Percentiles rank a stretch among this genome's conserved stretches.
These are phyloP conservation scores for Astragalus membranaceus DNA, from an alignment of 306 rosid species.

Conservation along the genomic window DNA sequence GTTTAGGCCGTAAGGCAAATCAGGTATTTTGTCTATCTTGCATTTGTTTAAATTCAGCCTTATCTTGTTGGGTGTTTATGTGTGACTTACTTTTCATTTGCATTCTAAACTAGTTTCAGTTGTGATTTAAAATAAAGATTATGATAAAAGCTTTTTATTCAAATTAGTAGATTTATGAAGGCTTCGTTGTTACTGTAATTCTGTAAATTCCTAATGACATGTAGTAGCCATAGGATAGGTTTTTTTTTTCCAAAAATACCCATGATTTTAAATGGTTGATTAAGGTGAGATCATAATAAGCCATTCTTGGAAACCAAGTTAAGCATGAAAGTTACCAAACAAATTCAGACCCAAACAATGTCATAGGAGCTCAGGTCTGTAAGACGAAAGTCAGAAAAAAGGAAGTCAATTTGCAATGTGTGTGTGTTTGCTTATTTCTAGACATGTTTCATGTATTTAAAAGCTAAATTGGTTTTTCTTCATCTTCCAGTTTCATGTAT, in stretches of 20 bases:
- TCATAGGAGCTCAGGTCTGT: neutral
- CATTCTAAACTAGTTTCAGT: neutral
- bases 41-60: conserved; percentile 6
- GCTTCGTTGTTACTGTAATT: neutral
- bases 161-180: neutral
- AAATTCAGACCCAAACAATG: neutral
- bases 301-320: neutral
- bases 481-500: neutral
- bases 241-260: neutral
- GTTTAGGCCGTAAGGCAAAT: conserved; percentile 95
- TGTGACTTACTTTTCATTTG: neutral
- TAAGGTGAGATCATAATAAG: neutral
- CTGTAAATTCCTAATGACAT: neutral
- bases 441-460: neutral
- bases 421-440: neutral
- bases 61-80: neutral
- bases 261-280: no score
- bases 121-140: neutral
- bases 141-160: neutral
- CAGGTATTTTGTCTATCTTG: conserved; percentile 50
- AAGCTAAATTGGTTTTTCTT: conserved; percentile 7
- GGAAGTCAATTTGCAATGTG: neutral
- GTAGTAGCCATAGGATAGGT: neutral
- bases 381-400: neutral
- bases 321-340: neutral